phyloP scores from a whole-genome alignment of 2,329 filamentous ascomycete species.

The Claviceps paspali region DNA sequence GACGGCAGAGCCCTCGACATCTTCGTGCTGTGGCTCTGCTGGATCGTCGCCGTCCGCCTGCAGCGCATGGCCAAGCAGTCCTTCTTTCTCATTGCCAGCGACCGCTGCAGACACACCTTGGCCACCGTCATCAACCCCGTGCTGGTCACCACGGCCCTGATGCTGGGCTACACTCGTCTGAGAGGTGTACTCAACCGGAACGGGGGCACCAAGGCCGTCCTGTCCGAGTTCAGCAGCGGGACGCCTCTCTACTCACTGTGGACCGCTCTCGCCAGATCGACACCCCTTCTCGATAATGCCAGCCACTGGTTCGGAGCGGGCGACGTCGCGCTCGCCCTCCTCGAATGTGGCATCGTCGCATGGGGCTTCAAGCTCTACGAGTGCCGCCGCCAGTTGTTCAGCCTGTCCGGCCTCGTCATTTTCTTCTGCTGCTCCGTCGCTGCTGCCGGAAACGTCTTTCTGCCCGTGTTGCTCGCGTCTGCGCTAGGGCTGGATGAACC shows the following conservation, averaged over 20 bases:
- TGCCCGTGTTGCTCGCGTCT: slow-evolving; percentile 22
- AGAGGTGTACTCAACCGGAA: slow-evolving; percentile 19
- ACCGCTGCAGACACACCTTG: slow-evolving; percentile 15
- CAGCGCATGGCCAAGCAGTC: slow-evolving; percentile 22
- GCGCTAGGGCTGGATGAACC: slow-evolving; percentile 20
- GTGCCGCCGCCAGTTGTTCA: slow-evolving; percentile 30
- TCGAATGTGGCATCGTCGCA: slow-evolving; percentile 34
- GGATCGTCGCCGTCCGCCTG: slow-evolving; percentile 26
- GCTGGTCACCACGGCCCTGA: slow-evolving; percentile 28
- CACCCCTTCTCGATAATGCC: slow-evolving; percentile 7
- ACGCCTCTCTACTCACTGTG: slow-evolving; percentile 21
- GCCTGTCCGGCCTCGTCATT: slow-evolving; percentile 24
- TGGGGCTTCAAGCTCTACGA: slow-evolving; percentile 41
- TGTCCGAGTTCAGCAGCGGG: slow-evolving; percentile 19
- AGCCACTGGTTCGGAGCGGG: slow-evolving; percentile 28
- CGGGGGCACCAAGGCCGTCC: slow-evolving; percentile 15
- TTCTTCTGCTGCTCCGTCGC: slow-evolving; percentile 20
- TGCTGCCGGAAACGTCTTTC: slow-evolving; percentile 27
- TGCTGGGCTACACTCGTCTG: slow-evolving; percentile 27
- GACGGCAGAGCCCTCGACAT: slow-evolving; percentile 29
- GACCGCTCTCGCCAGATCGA: slow-evolving; percentile 10
- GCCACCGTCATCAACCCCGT: slow-evolving; percentile 32
- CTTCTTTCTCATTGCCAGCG: not conserved
- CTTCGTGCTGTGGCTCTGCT: slow-evolving; percentile 31
- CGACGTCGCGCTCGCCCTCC: slow-evolving; percentile 30